Base-by-base conservation (phyloP, 1,139 yeast genomes). In the Candida smagusa region DNA sequence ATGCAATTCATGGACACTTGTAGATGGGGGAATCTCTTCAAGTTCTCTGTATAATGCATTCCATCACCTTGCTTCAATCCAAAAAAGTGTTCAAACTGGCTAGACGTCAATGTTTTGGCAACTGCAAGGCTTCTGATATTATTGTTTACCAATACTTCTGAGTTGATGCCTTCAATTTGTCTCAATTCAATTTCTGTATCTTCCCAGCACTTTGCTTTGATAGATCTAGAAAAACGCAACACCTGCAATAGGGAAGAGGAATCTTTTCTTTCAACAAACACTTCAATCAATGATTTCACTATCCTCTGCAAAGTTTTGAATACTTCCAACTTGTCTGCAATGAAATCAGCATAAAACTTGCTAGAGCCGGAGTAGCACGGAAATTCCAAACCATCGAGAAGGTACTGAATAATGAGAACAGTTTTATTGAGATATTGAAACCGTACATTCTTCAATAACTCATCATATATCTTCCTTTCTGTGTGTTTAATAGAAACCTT, bases 161-260 rank as follows among this genome's bases (percentile, higher is more conserved):
- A 63, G 19, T 64, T 57, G 19, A 76, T 51, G 4, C 70, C 71
- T 21, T 67, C 68, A 12, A 75, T 40, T 40, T 76, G 81, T 37
- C 67, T 56, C 21, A 75, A 49, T 7, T 65, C 65, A 47, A 63
- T 57, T 0, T 72, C 55, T 0, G 69, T 52, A 34, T 63, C 66
- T 44, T 73, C 79, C 81, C 81, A 75, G 13, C 77, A 62, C 40
- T 56, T 61, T 0, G 73, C 73, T 31, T 51, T 49, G 3, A 73
- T 41, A 31, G 72, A 65, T 36, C 77, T 52, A 2, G 53, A 45
- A 8, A 75, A 43, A 28, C 53, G 55, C 7, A 74, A 48, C 8
- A 70, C 49, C 31, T 56, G 62, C 12, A 52, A 42, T 30, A 73
- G 50, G 0, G 79, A 68, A 0, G 47, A 42, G 0, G 69, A 65